Evolutionary conservation across 306 rosid genomes (phyloP), one percentile per base, ranked within the genome.

Genomic region (Comarum palustre): DNA sequence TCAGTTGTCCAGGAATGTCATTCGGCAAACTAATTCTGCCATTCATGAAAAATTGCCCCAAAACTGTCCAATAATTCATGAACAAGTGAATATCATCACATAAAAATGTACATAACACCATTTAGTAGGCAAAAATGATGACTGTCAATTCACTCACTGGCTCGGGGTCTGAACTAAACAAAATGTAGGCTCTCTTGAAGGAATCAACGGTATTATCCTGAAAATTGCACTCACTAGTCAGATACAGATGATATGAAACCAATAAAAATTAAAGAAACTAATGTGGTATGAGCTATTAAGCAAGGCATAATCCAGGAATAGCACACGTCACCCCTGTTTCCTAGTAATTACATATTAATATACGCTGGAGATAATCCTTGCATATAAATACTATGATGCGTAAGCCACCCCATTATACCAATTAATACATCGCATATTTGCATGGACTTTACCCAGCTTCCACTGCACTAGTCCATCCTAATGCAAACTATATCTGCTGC

Each of bases 41-140:
- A 68, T 93, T 78, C 69, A 80, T 36, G 67, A 93, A 82, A 75
- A 90, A 75, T 50, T 88, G 86, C 90, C 98, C 98, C 95, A 93
- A 87, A 93, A 72, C 98, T 90, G 96, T 81, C 79, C 61, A 82
- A 75, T 74, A 77, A 66, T 75, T 75, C 51, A 80, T 19, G 73
- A 69, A 60, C 45, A 74, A 66, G 73, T 68, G 75, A 69, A 70
- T 70, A 78, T 69, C 78, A 82, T 42, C 80, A 57, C 71, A 50
- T 47, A 24, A 61, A n/a, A 63, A 12, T 50, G 51, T 72, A 64
- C 42, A 61, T 46, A 31, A 32, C 17, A 12, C 24, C 16, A 45
- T 34, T 34, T 19, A 62, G 63, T 45, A 47, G 42, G 48, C 11
- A 0, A 4, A 29, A 31, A 60, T 29, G 41, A 31, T 31, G 2